Evolutionary conservation across 495 filamentous ascomycete genomes (phyloP).

Genomic region (Halenospora varia): DNA sequence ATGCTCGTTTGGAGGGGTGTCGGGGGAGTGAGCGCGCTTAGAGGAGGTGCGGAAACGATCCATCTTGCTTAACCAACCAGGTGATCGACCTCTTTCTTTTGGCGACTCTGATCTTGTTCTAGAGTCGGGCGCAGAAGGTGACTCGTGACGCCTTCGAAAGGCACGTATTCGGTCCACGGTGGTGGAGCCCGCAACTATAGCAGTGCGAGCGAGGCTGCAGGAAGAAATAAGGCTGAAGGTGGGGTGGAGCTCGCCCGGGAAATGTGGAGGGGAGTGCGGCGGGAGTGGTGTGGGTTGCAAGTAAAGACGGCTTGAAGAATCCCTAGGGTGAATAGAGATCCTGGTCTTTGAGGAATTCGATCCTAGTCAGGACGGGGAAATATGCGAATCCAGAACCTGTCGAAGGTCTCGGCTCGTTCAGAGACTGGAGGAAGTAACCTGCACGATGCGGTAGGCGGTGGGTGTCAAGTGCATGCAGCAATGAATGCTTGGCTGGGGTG

Average conservation of each 20-base stretch:
- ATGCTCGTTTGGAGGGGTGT: background rate
- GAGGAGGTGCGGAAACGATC: constrained; percentile 10
- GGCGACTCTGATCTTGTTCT: background rate
- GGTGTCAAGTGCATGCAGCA: background rate
- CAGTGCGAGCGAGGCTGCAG: background rate
- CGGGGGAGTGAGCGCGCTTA: constrained; percentile 17
- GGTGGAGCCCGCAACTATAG: constrained; percentile 8
- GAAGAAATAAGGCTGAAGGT: constrained; percentile 1
- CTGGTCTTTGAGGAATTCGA: background rate
- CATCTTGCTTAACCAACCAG: constrained; percentile 25
- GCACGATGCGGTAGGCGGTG: background rate
- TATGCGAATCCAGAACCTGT: background rate
- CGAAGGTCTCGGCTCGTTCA: background rate
- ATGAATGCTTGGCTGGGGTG: background rate
- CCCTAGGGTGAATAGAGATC: background rate
- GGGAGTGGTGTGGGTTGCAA: constrained; percentile 4
- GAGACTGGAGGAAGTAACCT: background rate
- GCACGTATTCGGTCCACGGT: constrained; percentile 26
- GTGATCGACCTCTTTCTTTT: constrained; percentile 17
- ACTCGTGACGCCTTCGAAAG: constrained; percentile 24
- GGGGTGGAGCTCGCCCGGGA: constrained; percentile 3
- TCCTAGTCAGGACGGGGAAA: background rate
- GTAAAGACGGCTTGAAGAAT: background rate
- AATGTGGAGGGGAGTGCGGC: background rate
- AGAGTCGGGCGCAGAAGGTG: constrained; percentile 6